Evolutionary conservation across 192 early-diverging fungal species (phyloP).

Genomic region (Neocallimastix lanati): DNA sequence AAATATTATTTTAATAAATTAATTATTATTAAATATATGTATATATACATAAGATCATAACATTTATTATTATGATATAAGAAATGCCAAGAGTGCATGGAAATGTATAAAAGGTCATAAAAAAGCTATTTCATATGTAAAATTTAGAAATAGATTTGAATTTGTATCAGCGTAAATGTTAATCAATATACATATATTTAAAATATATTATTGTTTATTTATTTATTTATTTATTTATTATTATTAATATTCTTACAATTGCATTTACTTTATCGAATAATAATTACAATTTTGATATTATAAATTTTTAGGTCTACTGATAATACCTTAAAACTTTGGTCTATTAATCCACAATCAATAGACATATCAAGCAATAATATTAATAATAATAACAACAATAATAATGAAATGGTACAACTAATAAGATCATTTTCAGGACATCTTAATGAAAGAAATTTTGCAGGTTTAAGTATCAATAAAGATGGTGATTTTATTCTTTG

Average conservation of each 20-base stretch:
- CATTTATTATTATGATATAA: slow-evolving; percentile 79
- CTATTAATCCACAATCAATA: slow-evolving; percentile 11
- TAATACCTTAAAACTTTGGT: slow-evolving; percentile 78
- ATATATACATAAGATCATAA: slow-evolving; percentile 47
- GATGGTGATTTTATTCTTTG: slow-evolving; percentile 69
- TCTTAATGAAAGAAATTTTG: slow-evolving; percentile 91
- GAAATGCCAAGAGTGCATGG: slow-evolving; percentile 48
- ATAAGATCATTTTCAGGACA: slow-evolving; percentile 67
- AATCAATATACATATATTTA: slow-evolving; percentile 1
- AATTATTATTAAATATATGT: no score
- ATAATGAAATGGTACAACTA: slow-evolving; percentile 13
- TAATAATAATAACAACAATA: not conserved
- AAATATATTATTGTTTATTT: not conserved
- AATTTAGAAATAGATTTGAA: slow-evolving; percentile 57
- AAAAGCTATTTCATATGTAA: slow-evolving; percentile 89
- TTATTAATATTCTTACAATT: no score
- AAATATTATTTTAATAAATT: no score
- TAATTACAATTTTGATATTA: not conserved
- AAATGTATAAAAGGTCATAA: slow-evolving; percentile 65
- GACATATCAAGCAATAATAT: not conserved
- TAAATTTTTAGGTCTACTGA: slow-evolving; percentile 51
- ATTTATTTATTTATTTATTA: not conserved
- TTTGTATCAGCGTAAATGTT: slow-evolving; percentile 50
- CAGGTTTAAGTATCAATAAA: slow-evolving; percentile 58
- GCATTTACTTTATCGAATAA: no score